Base-by-base conservation (phyloP, 2,329 filamentous ascomycete species). In the Paraphoma sp. region DNA sequence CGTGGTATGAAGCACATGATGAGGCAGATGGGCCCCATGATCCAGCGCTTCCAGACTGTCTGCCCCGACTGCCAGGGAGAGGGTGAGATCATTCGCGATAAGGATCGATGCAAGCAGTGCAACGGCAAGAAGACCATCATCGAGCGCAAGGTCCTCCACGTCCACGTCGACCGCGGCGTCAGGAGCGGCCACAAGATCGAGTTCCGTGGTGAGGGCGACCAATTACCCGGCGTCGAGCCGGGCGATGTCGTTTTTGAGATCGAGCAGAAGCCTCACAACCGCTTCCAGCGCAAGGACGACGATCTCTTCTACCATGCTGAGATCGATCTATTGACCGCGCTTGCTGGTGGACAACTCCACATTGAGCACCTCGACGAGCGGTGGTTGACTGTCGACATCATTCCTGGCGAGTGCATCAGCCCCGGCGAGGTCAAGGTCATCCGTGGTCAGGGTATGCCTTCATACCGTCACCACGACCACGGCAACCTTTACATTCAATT, bases 11-110 rank as follows among this genome's bases (percentile, higher is more conserved):
- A 98, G 90, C 97, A 92, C 41, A 98, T 99, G 94, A 97, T 99
- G 95, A 91, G 96, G 76, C 95, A 99, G 82, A 98, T 99, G 93
- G 95, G 95, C 49, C 95, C 95, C 57, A 99, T 99, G 95, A 98
- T 99, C 70, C 96, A 99, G 83, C 92, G 95, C 56, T 99, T 99
- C 88, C 95, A 99, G 85, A 98, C 94, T 30, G 93, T 97, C 70
- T 99, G 95, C 86, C 91, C 93, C 29, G 96, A 99, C 81, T 99
- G 95, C 78, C 94, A 95, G 70, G 96, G 96, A 62, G 95, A 99
- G 80, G 94, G 95, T 59, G 95, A 99, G 83, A 93, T 90, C 65
- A 94, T 99, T 78, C 92, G 92, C 75, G 94, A 98, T 67, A 96
- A 96, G 84, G 95, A 99, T 78, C 90, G 92, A 73, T 99, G 95